Percentiles rank a stretch among this genome's conserved stretches.
Evolutionary conservation across 2,329 filamentous ascomycete genomes (phyloP).

Genomic region (Amauroascus verrucosus): DNA sequence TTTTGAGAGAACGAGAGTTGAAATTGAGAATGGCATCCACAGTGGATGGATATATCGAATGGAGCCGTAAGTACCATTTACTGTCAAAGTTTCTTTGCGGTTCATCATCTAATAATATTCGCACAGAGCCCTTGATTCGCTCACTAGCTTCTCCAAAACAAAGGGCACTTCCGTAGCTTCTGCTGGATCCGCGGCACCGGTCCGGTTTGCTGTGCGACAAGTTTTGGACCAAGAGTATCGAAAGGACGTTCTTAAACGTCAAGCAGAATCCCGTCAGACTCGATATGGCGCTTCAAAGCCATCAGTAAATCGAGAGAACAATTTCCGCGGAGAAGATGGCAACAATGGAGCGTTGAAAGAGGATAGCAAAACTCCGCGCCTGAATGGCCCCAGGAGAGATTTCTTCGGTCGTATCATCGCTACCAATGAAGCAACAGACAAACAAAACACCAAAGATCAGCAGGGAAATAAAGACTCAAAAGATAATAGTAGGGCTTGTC

Average conservation of each 20-base stretch:
- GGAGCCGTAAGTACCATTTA: constrained; percentile 62
- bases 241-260: constrained; percentile 58
- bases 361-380: constrained; percentile 22
- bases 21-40: constrained; percentile 51
- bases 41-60: constrained; percentile 80
- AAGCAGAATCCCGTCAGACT: constrained; percentile 55
- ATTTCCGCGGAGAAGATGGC: constrained; percentile 1
- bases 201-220: constrained; percentile 85
- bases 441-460: not conserved
- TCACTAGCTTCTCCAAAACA: constrained; percentile 53
- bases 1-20: constrained; percentile 71
- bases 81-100: not conserved
- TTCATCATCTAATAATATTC: constrained; percentile 24
- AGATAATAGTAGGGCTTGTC: constrained; percentile 24
- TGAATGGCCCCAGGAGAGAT: constrained; percentile 54
- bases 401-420: constrained; percentile 71
- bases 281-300: constrained; percentile 45
- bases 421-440: constrained; percentile 25
- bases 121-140: constrained; percentile 57
- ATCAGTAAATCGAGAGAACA: constrained; percentile 19
- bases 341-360: constrained; percentile 6
- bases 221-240: constrained; percentile 84
- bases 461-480: constrained; percentile 26
- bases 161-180: constrained; percentile 36
- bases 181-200: constrained; percentile 54